Evolutionary conservation across 257 asterid genomes (phyloP).

Genomic region (Henckelia pumila): DNA sequence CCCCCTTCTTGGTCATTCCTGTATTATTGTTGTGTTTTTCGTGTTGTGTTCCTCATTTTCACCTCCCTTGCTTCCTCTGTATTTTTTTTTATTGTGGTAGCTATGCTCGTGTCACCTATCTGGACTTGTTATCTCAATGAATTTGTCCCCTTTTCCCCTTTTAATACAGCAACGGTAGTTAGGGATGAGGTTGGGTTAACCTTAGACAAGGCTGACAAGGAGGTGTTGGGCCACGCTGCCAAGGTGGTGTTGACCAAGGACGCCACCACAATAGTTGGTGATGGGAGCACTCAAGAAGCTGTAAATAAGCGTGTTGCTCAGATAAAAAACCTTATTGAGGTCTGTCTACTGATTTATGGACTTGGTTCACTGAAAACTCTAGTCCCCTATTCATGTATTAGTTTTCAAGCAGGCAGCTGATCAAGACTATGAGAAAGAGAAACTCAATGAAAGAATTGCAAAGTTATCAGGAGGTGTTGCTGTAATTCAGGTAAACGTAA

Average conservation of each 20-base stretch:
- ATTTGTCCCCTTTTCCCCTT: neutral
- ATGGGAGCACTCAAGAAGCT: conserved; percentile 92
- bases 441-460: conserved; percentile 85
- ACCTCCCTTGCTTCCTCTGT: conserved; percentile 2
- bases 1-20: neutral
- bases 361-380: neutral
- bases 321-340: conserved; percentile 86
- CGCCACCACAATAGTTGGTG: conserved; percentile 87
- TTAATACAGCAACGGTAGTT: conserved; percentile 68
- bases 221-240: conserved; percentile 91
- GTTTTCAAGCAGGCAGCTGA: conserved; percentile 63
- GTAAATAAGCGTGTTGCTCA: conserved; percentile 80
- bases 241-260: conserved; percentile 93
- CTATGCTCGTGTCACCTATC: too few species aligned
- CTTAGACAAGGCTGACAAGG: conserved; percentile 86
- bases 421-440: conserved; percentile 91
- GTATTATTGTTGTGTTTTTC: neutral
- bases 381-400: conserved; percentile 13
- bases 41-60: neutral
- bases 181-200: conserved; percentile 89
- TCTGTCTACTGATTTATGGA: conserved; percentile 21
- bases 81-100: neutral
- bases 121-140: neutral
- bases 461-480: conserved; percentile 98
- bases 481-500: conserved; percentile 71